Evolutionary conservation across 2,329 filamentous ascomycete genomes (phyloP).

Genomic region (Venturia pyrina): DNA sequence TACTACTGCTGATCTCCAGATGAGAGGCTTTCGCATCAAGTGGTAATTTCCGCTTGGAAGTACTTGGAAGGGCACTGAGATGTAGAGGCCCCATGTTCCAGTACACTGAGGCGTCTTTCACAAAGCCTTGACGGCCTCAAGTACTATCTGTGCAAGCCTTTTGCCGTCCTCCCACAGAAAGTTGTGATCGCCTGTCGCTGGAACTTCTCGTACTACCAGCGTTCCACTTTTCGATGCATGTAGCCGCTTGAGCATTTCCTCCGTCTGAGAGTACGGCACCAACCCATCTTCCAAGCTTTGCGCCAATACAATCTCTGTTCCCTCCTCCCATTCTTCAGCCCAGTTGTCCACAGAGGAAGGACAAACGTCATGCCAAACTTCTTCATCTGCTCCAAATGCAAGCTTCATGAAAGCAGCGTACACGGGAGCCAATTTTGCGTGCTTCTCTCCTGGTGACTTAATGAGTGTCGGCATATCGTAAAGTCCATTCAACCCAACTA

Average conservation of each 20-base stretch:
- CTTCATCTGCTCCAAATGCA: slow-evolving; percentile 49
- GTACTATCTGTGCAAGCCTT: slow-evolving; percentile 3
- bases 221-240: slow-evolving; percentile 23
- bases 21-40: neutral
- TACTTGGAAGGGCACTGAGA: too few species aligned
- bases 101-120: neutral
- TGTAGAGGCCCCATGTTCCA: too few species aligned
- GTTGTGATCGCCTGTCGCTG: slow-evolving; percentile 49
- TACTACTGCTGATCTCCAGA: neutral
- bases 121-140: neutral
- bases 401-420: slow-evolving; percentile 49
- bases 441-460: slow-evolving; percentile 29
- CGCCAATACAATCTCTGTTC: slow-evolving; percentile 31
- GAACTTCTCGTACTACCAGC: slow-evolving; percentile 21
- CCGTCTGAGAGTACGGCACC: slow-evolving; percentile 46
- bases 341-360: slow-evolving; percentile 40
- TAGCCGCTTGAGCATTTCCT: slow-evolving; percentile 44
- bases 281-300: slow-evolving; percentile 40
- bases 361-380: slow-evolving; percentile 46
- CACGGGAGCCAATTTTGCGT: slow-evolving; percentile 26
- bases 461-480: slow-evolving; percentile 53
- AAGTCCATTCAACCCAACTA: slow-evolving; percentile 56
- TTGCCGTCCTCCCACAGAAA: slow-evolving; percentile 51
- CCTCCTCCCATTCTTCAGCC: slow-evolving; percentile 28
- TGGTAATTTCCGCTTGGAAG: neutral